Conservation (phyloP, 768 basidiomycete genomes). For the Phanerochaete carnosa region DNA sequence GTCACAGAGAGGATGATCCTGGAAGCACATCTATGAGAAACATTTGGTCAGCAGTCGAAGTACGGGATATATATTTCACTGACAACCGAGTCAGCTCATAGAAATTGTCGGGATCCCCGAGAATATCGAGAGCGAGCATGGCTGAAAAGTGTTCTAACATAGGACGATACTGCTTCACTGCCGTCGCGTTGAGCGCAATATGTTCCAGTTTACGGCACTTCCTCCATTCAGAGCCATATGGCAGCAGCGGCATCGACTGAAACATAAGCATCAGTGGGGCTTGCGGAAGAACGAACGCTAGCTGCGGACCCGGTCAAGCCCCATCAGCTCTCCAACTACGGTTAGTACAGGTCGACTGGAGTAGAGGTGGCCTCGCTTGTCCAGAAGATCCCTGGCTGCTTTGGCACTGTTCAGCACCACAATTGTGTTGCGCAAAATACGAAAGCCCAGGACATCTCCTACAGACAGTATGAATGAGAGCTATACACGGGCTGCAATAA, state of each 20-base stretch:
- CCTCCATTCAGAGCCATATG: conserved; percentile 21
- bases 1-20: conserved; percentile 4
- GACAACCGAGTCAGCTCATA: background rate
- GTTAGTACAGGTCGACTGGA: conserved; percentile 26
- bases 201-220: conserved; percentile 28
- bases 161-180: conserved; percentile 29
- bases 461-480: background rate
- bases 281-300: background rate
- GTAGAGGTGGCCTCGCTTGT: conserved; percentile 9
- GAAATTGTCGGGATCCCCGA: background rate
- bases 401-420: conserved; percentile 28
- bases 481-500: background rate
- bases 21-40: background rate
- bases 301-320: conserved; percentile 14
- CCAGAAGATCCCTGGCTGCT: conserved; percentile 16
- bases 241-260: conserved; percentile 24
- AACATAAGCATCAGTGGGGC: background rate
- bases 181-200: conserved; percentile 25
- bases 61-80: background rate
- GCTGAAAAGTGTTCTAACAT: conserved; percentile 27
- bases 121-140: conserved; percentile 9
- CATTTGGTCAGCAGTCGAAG: background rate
- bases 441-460: conserved; percentile 11
- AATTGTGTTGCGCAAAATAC: conserved; percentile 23
- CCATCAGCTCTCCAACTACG: conserved; percentile 35